These are phyloP conservation scores for Cyberlindnera petersonii DNA, from an alignment of 805 yeast genomes.

Conservation along the genomic window DNA sequence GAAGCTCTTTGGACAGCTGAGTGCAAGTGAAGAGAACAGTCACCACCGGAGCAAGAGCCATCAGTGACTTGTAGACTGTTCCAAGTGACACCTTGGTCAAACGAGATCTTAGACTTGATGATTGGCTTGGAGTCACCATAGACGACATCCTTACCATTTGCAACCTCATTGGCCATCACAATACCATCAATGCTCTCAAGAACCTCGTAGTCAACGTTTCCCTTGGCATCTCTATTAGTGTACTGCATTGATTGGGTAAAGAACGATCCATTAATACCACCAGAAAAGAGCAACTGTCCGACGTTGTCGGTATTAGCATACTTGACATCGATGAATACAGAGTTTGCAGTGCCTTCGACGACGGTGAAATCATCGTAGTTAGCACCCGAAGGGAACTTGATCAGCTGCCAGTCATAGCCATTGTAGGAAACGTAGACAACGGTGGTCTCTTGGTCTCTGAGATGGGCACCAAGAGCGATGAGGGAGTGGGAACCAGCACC, in stretches of 20 bases:
- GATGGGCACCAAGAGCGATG: conserved; percentile 32
- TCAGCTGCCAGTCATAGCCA: conserved; percentile 31
- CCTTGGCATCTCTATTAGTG: conserved; percentile 32
- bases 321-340: conserved; percentile 38
- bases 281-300: conserved; percentile 32
- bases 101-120: conserved; percentile 32
- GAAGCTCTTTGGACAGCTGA: conserved; percentile 31
- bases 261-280: conserved; percentile 50
- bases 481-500: conserved; percentile 34
- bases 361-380: conserved; percentile 27
- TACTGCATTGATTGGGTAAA: conserved; percentile 43
- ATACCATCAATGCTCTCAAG: conserved; percentile 56
- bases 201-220: conserved; percentile 35
- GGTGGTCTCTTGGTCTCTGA: conserved; percentile 19
- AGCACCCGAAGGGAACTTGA: conserved; percentile 30
- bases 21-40: conserved; percentile 33
- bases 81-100: conserved; percentile 38
- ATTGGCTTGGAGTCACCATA: conserved; percentile 7
- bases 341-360: conserved; percentile 36
- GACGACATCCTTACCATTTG: conserved; percentile 20
- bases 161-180: conserved; percentile 45
- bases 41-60: conserved; percentile 23
- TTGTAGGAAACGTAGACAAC: conserved; percentile 33
- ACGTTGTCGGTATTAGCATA: conserved; percentile 16
- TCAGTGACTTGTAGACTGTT: conserved; percentile 24